Base-by-base conservation (phyloP, 768 basidiomycete genomes). In the Podaxis carcinomalis region DNA sequence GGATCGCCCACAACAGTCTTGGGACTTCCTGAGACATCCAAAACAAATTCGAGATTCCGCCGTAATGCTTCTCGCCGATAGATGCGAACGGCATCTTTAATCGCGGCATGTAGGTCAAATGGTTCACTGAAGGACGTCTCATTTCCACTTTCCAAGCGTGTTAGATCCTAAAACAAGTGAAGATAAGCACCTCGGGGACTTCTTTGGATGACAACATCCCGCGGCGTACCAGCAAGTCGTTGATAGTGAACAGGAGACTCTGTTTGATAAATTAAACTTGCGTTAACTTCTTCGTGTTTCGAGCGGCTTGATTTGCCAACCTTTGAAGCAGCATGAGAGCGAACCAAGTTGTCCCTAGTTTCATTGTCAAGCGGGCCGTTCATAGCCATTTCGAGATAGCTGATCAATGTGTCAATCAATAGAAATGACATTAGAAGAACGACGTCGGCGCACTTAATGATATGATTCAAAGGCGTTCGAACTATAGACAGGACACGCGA, bases 221-320 rank as follows among this genome's bases (percentile, higher is more conserved):
- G 27, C 14, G 11, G 65, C 75, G 13, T 56, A 85, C 83, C 67
- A 93, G 76, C 9, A 93, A 75, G 71, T 93, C 90, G 69, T 92
- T 92, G 71, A 93, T 91, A 3, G 90, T 90, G 74, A 91, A 92
- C 3, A 93, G 73, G 21, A 93, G 73, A 60, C 85, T 85, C 86
- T 85, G 67, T 23, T 52, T 35, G 56, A 55, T 47, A 35, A 44
- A 52, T 13, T 37, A 51, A 50, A 16, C 21, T 19, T 28, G 56
- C 42, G 49, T 49, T 47, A 50, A 51, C 51, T 52, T 59, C 59
- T 47, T 32, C 32, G 23, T 6, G 49, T 27, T 54, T 32, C 42
- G 6, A 56, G 19, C 5, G 59, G 11, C 42, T 28, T 13, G 0
- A 37, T 40, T 28, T 10, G 11, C 60, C 62, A 54, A 82, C 87